Evolutionary conservation across 129 eudicot genomes (phyloP).

Genomic region (Ambrosia trifida): DNA sequence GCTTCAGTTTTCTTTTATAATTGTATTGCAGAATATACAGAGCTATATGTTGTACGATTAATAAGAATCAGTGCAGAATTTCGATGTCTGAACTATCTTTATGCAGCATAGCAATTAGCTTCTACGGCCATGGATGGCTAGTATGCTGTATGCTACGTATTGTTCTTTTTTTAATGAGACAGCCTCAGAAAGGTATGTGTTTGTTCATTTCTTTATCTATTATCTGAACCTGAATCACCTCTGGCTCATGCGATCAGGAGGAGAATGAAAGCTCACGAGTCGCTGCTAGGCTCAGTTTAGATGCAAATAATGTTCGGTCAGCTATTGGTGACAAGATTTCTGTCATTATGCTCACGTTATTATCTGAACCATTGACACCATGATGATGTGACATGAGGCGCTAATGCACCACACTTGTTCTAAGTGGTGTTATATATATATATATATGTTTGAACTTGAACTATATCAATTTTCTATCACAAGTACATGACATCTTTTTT

Average conservation of each 20-base stretch:
- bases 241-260: no score
- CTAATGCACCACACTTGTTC: no score
- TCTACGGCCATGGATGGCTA: not conserved
- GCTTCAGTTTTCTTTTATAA: conserved; percentile 2
- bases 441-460: not conserved
- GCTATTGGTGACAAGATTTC: no score
- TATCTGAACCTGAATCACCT: not conserved
- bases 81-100: not conserved
- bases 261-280: no score
- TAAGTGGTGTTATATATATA: not conserved
- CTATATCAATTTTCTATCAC: not conserved
- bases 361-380: no score
- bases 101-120: not conserved
- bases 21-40: not conserved
- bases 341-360: no score
- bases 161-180: not conserved
- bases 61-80: conserved; percentile 3
- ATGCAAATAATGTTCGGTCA: no score
- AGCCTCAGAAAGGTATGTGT: not conserved
- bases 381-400: no score
- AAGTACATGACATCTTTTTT: not conserved
- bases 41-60: not conserved
- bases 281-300: no score
- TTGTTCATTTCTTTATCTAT: not conserved
- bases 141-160: not conserved